Evolutionary conservation across 2,329 filamentous ascomycete genomes (phyloP), one percentile per base, ranked within the genome.

Genomic region (Sarocladium oryzae): DNA sequence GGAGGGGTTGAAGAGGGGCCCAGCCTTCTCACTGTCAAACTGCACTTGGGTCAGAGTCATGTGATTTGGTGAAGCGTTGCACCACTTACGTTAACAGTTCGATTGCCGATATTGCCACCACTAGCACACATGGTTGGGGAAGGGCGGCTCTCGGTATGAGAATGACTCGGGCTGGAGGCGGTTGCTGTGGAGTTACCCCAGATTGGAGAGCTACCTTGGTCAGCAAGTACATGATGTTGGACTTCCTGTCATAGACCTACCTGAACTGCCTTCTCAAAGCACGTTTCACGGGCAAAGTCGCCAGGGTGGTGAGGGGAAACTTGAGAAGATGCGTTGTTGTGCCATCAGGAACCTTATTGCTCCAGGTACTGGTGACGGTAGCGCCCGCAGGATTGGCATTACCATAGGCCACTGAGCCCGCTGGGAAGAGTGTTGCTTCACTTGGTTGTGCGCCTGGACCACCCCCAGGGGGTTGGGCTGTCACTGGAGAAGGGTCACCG

Each of bases 291-390:
- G 63, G 58, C 18, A 69, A 45, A n/a, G 66, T 69, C 8, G 60
- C 62, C 55, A 70, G 54, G 1, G 68, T 70, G 3, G 68, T 70
- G 35, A 70, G 55, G 24, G 67, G 67, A 48, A 68, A 70, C 51
- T 66, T 63, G 50, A 70, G 57, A 1, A 66, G 69, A 54, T 69
- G 69, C 1, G 69, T 71, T 4, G 69, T 72, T 2, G 68, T 71
- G 28, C 61, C 58, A 38, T 67, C 66, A 2, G 61, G 57, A 23
- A 72, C 66, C 43, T 70, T 50, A 28, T 72, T 72, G 51, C 64
- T 63, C 65, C 68, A 70, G 18, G 67, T 71, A 46, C 63, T 65
- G 7, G 68, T 71, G 24, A 37, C 26, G 30, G 23, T 48, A 38
- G 23, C 13, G 18, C 21, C 49, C n/a, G 48, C 28, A 18, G 26